These are phyloP conservation scores for Arxiozyma slooffiae DNA, from an alignment of 1,139 yeast genomes.

Conservation along the genomic window DNA sequence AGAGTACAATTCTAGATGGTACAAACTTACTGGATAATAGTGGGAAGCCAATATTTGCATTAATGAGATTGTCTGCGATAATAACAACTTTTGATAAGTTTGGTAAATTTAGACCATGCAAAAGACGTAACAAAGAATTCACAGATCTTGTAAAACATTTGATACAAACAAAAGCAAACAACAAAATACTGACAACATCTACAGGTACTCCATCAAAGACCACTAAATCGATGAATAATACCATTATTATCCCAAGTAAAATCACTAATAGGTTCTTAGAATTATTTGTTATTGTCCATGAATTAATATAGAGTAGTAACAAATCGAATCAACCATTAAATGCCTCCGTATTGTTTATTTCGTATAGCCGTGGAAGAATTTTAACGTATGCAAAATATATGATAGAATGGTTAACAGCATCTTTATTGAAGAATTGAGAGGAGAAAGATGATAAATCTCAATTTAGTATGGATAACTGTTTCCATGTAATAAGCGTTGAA, in stretches of 20 bases:
- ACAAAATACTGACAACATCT: no score
- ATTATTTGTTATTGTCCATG: constrained; percentile 59
- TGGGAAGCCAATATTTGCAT: constrained; percentile 51
- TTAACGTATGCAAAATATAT: constrained; percentile 77
- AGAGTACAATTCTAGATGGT: constrained; percentile 71
- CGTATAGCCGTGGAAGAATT: constrained; percentile 72
- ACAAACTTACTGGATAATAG: constrained; percentile 54
- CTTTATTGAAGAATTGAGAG: constrained; percentile 76
- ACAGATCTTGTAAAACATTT: constrained; percentile 54
- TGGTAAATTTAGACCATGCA: constrained; percentile 59
- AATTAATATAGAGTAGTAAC: constrained; percentile 29
- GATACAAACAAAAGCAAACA: constrained; percentile 11
- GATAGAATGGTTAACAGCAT: constrained; percentile 91
- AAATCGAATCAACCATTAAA: constrained; percentile 20
- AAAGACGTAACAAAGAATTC: constrained; percentile 55
- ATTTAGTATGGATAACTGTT: constrained; percentile 47
- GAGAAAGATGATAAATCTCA: constrained; percentile 55
- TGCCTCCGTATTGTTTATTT: constrained; percentile 62
- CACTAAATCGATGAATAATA: constrained; percentile 36
- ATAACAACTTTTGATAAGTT: constrained; percentile 55
- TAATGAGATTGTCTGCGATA: constrained; percentile 74
- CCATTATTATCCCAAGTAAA: constrained; percentile 74
- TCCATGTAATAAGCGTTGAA: constrained; percentile 48
- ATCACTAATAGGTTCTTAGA: constrained; percentile 81
- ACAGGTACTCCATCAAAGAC: no score